phyloP scores from a whole-genome alignment of 2,329 filamentous ascomycete genomes.

The Colletotrichum sp. region DNA sequence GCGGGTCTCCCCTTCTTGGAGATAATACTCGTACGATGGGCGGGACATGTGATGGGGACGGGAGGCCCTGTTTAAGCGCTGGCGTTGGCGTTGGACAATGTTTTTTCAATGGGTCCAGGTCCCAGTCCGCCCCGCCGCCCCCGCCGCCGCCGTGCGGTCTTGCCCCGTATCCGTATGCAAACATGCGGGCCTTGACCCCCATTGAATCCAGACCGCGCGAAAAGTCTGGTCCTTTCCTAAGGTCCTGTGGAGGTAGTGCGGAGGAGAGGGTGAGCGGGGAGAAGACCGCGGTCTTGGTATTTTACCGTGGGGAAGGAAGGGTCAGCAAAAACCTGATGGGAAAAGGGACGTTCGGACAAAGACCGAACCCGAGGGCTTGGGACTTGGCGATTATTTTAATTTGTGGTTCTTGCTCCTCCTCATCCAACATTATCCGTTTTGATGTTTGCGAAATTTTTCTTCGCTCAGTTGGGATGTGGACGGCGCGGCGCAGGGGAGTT shows the following conservation, averaged over 20 bases:
- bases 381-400: background rate
- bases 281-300: background rate
- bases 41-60: background rate
- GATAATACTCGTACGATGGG: constrained; percentile 6
- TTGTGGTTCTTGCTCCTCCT: background rate
- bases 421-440: background rate
- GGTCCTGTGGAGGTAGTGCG: background rate
- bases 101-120: background rate
- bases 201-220: background rate
- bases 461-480: background rate
- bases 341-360: background rate
- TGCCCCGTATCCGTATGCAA: background rate
- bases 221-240: background rate
- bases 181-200: background rate
- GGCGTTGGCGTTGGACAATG: background rate
- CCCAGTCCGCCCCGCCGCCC: background rate
- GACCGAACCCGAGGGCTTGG: background rate
- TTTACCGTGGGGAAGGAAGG: background rate
- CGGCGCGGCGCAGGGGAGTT: background rate
- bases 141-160: background rate
- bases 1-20: background rate
- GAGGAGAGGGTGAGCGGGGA: background rate
- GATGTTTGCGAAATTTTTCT: background rate
- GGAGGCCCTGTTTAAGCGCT: background rate
- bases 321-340: background rate